Evolutionary conservation across 2,329 filamentous ascomycete species (phyloP).

Genomic region (Penicillium sp.): DNA sequence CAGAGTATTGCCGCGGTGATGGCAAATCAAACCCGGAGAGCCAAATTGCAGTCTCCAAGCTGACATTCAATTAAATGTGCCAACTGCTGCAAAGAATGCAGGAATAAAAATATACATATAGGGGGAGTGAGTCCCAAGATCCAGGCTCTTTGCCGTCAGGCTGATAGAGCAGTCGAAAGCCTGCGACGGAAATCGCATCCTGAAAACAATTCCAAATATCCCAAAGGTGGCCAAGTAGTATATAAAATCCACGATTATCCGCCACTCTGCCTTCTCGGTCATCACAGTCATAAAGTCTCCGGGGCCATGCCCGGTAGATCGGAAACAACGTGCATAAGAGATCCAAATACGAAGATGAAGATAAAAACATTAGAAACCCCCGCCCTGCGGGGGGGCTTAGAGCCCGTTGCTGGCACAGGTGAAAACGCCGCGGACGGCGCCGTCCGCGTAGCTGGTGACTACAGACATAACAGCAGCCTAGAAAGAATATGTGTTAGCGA

Average conservation of each 20-base stretch:
- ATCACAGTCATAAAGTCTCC: slow-evolving; percentile 1
- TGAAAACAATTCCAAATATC: not conserved
- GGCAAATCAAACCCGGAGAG: not conserved
- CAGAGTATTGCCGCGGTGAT: not conserved
- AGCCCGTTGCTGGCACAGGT: slow-evolving; percentile 58
- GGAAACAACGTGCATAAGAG: slow-evolving; percentile 8
- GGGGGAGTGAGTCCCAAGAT: not conserved
- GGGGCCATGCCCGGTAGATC: not conserved
- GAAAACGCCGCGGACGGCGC: slow-evolving; percentile 69
- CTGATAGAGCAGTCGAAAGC: not conserved
- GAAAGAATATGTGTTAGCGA: slow-evolving; percentile 9
- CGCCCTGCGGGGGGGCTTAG: slow-evolving; percentile 18
- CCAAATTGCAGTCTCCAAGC: not conserved
- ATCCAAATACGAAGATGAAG: slow-evolving; percentile 5
- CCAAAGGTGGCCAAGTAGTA: not conserved
- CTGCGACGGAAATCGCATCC: not conserved
- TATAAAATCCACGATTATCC: not conserved
- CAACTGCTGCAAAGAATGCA: not conserved
- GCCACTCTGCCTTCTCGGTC: not conserved
- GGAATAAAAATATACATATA: not conserved
- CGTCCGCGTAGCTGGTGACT: slow-evolving; percentile 65
- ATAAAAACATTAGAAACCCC: not conserved
- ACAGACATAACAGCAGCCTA: slow-evolving; percentile 46
- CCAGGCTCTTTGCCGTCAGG: not conserved
- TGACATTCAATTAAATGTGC: not conserved